Evolutionary conservation across 257 asterid species (phyloP).

Genomic region (Gentiana macrophylla): DNA sequence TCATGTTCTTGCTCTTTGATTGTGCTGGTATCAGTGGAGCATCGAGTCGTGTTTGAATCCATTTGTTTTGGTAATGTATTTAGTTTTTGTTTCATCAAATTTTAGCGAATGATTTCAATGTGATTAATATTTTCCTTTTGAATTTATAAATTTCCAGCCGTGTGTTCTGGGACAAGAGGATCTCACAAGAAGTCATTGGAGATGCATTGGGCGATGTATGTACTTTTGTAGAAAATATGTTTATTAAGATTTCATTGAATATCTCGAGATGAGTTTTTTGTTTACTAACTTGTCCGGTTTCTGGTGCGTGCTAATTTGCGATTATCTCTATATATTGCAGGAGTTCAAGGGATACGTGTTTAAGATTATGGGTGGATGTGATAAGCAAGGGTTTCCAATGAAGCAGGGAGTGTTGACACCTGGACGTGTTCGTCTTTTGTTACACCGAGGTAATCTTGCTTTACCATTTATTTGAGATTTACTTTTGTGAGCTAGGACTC

Average conservation of each 20-base stretch:
- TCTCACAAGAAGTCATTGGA: conserved; percentile 47
- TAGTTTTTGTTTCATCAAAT: no score
- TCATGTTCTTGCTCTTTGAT: no score
- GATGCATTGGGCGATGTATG: conserved; percentile 47
- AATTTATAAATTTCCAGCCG: conserved; percentile 19
- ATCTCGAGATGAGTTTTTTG: no score
- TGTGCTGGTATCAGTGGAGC: no score
- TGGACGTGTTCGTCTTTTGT: conserved; percentile 40
- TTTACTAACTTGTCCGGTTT: no score
- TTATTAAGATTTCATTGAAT: no score
- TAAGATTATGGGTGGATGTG: conserved; percentile 59
- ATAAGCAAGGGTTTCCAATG: conserved; percentile 55
- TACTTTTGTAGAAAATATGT: not conserved
- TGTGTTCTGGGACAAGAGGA: conserved; percentile 41
- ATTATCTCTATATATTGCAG: conserved; percentile 6
- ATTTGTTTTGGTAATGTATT: no score
- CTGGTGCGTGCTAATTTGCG: no score
- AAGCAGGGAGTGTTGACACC: conserved; percentile 52
- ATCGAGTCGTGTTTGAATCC: no score
- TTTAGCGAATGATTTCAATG: no score
- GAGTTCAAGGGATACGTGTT: conserved; percentile 47
- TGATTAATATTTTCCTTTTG: no score
- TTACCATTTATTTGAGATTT: not conserved
- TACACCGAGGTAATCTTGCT: conserved; percentile 25
- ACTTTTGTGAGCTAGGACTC: not conserved